phyloP scores from a whole-genome alignment of 148 eudicot species.

The Diospyros lotus region DNA sequence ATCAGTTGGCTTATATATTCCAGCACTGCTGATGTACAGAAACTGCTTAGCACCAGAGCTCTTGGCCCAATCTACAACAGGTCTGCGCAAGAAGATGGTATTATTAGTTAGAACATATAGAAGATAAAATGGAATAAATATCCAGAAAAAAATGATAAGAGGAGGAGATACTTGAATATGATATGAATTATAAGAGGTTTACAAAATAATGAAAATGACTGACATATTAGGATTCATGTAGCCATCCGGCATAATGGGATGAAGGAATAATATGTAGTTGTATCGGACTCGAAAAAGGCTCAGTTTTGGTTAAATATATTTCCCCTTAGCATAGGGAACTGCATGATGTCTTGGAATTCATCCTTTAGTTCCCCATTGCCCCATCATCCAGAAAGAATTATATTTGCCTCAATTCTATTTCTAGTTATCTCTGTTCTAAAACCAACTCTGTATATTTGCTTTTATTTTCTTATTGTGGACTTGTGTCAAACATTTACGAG shows the following conservation, averaged over 20 bases:
- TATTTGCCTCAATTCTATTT: not conserved
- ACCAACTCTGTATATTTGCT: not conserved
- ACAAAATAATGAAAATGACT: too few relatives aligned
- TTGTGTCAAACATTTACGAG: slow-evolving; percentile 1
- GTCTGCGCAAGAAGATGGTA: slow-evolving; percentile 38
- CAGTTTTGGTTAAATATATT: too few relatives aligned
- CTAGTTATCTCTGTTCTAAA: not conserved
- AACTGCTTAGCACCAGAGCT: slow-evolving; percentile 69
- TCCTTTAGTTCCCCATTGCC: not conserved
- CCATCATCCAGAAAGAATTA: not conserved
- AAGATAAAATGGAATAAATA: too few relatives aligned
- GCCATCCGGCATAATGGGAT: too few relatives aligned
- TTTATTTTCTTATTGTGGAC: not conserved
- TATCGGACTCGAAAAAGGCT: too few relatives aligned
- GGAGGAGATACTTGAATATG: too few relatives aligned
- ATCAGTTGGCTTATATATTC: slow-evolving; percentile 83
- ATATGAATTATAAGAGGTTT: too few relatives aligned
- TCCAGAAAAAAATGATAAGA: too few relatives aligned
- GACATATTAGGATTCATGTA: too few relatives aligned
- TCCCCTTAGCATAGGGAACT: too few relatives aligned
- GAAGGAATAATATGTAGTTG: too few relatives aligned
- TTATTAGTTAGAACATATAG: not conserved
- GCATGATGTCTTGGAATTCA: not conserved
- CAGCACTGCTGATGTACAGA: slow-evolving; percentile 90
- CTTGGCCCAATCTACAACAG: slow-evolving; percentile 96